Base-by-base conservation (phyloP, 768 basidiomycete genomes). In the Phlegmacium glaucopus region DNA sequence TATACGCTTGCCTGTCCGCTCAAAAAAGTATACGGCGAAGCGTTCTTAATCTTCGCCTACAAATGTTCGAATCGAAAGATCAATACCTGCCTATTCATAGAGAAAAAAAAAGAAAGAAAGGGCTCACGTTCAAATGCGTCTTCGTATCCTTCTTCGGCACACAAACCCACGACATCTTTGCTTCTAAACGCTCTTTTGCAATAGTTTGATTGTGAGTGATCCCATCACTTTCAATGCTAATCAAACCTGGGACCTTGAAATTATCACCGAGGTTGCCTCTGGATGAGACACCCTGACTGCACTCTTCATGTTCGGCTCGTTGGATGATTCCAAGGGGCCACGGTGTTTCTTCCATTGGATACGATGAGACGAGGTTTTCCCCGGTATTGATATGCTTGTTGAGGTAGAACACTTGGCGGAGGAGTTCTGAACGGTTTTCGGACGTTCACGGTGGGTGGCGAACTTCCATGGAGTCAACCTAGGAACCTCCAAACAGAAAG, bases 11-110 rank as follows among this genome's bases (percentile, higher is more conserved):
- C 74, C 0, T 57, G 52, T 0, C 82, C 81, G 0, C 62, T 53
- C 8, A 83, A 66, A 2, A 83, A 58, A 2, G 75, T 72, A 49
- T 78, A 79, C 22, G 77, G 74, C 5, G 77, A 79, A 10, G 71
- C 71, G 51, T 83, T 83, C 59, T 72, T 73, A 47, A 83, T 69
- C 42, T 64, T 71, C 10, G 72, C 74, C 72, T 79, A 51, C 5
- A 2, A 22, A 22, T 22, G 22, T 22, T 22, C 22, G 5, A 22
- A 22, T 22, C 22, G 5, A 22, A 22, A 22, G 22, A 22, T 22
- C 22, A 22, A 22, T 22, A 22, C n/a, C n/a, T n/a, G 28, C 37
- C 38, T 25, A 18, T n/a, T 5, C 10, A 4, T n/a, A n/a, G n/a
- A 9, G 9, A 34, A 38, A 13, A 22, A 32, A 11, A 39, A 42